Conservation (phyloP, 768 basidiomycete genomes). For the Obba rivulosa region DNA sequence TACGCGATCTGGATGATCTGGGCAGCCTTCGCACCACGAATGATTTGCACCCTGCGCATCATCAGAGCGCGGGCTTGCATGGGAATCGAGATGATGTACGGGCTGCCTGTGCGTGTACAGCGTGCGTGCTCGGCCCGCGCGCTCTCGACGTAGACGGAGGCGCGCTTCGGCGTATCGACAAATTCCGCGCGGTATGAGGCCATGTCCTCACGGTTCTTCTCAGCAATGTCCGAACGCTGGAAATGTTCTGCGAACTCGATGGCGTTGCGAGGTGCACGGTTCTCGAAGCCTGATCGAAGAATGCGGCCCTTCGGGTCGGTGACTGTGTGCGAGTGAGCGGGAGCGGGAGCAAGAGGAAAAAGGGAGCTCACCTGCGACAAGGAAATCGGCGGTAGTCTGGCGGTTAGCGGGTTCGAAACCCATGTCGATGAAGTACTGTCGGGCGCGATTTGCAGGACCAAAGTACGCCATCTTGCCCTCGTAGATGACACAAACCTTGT, state of each 20-base stretch:
- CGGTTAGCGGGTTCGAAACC: conserved; percentile 49
- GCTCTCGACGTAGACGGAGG: conserved; percentile 39
- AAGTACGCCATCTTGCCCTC: conserved; percentile 73
- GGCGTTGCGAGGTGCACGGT: conserved; percentile 45
- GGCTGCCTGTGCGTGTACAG: conserved; percentile 33
- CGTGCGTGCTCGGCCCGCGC: conserved; percentile 48
- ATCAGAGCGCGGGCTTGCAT: conserved; percentile 34
- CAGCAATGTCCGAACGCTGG: conserved; percentile 32
- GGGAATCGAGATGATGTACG: conserved; percentile 28
- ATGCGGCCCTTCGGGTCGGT: conserved; percentile 59
- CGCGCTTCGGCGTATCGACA: conserved; percentile 40
- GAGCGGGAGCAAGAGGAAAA: neutral
- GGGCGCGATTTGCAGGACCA: conserved; percentile 59
- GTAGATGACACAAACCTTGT: conserved; percentile 77
- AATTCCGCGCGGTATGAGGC: conserved; percentile 37
- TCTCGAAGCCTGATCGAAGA: conserved; percentile 34
- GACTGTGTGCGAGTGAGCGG: conserved; percentile 24
- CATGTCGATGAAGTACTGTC: conserved; percentile 69
- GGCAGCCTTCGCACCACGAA: conserved; percentile 24
- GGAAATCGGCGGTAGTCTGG: conserved; percentile 58
- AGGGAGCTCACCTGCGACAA: conserved; percentile 34
- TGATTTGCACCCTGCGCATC: conserved; percentile 29
- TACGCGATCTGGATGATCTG: conserved; percentile 25
- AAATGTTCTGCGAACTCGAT: conserved; percentile 44
- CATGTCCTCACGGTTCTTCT: conserved; percentile 41